Conservation (phyloP, 345 rosid species). For the Salix koriyanagi region DNA sequence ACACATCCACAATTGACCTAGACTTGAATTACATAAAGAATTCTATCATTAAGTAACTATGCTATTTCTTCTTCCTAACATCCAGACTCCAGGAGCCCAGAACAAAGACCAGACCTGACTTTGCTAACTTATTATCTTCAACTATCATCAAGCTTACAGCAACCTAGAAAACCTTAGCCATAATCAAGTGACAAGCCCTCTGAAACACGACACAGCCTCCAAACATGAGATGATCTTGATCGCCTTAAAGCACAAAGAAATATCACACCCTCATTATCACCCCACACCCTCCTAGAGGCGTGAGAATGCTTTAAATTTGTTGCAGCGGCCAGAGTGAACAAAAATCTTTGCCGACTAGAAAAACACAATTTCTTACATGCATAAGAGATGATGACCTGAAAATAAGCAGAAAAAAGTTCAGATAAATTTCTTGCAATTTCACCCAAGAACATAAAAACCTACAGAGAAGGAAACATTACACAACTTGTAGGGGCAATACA, state of each 20-base stretch:
- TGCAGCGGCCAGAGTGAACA: conserved; percentile 98
- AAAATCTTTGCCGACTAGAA: conserved; percentile 41
- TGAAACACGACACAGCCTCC: conserved; percentile 88
- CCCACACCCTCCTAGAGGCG: conserved; percentile 97
- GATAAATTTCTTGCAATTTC: background rate
- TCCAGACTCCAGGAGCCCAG: conserved; percentile 23
- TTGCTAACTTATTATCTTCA: conserved; percentile 13
- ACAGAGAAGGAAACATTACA: background rate
- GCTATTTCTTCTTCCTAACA: conserved; percentile 10
- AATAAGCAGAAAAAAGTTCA: background rate
- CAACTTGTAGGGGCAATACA: background rate
- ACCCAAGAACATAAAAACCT: background rate
- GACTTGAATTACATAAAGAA: conserved; percentile 7
- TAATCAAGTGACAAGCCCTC: conserved; percentile 88
- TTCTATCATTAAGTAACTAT: conserved; percentile 13
- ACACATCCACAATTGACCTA: conserved; percentile 39
- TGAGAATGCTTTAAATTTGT: conserved; percentile 60
- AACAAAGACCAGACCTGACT: conserved; percentile 20
- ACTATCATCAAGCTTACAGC: conserved; percentile 25
- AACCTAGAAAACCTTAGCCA: conserved; percentile 60
- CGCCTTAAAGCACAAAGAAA: conserved; percentile 59
- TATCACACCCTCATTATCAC: conserved; percentile 48
- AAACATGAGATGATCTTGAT: conserved; percentile 74
- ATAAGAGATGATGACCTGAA: conserved; percentile 40
- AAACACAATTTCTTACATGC: conserved; percentile 36